Conservation (phyloP, 2,329 filamentous ascomycete genomes). For the Alternaria angustiovoidea region DNA sequence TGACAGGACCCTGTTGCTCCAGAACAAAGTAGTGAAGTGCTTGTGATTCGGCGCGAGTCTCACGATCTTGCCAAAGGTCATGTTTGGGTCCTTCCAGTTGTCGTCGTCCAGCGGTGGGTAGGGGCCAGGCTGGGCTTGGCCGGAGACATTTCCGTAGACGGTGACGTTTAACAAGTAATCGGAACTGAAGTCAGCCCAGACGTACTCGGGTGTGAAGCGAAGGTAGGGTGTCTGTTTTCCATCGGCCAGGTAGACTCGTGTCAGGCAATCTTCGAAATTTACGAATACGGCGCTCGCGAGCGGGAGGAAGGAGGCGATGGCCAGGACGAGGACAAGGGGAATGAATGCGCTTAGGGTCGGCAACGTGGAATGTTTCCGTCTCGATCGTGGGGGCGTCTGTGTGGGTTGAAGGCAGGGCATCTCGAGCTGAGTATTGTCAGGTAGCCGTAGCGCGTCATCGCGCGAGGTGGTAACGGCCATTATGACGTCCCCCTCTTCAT, state of each 20-base stretch:
- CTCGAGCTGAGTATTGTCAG: constrained; percentile 23
- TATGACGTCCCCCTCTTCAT: constrained; percentile 38
- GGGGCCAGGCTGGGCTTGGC: constrained; percentile 64
- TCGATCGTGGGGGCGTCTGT: constrained; percentile 41
- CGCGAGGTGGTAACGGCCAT: constrained; percentile 38
- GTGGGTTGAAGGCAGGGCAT: constrained; percentile 39
- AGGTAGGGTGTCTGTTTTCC: constrained; percentile 67
- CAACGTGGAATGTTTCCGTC: constrained; percentile 32
- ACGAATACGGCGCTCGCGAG: constrained; percentile 64
- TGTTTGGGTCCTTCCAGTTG: constrained; percentile 66
- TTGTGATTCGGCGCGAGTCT: constrained; percentile 65
- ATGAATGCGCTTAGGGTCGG: constrained; percentile 18
- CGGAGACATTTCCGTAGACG: constrained; percentile 91
- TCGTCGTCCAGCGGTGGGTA: constrained; percentile 69
- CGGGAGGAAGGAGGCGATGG: constrained; percentile 36
- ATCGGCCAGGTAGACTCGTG: constrained; percentile 62
- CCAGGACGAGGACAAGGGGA: constrained; percentile 36
- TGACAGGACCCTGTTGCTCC: constrained; percentile 75
- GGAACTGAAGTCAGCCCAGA: constrained; percentile 74
- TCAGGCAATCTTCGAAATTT: constrained; percentile 84
- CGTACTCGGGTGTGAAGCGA: constrained; percentile 79
- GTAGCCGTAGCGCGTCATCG: constrained; percentile 26
- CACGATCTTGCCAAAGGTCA: constrained; percentile 79
- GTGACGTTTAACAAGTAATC: constrained; percentile 76
- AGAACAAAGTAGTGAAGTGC: constrained; percentile 76